phyloP scores from a whole-genome alignment of 805 yeast species.

The Teunomyces atbi region DNA sequence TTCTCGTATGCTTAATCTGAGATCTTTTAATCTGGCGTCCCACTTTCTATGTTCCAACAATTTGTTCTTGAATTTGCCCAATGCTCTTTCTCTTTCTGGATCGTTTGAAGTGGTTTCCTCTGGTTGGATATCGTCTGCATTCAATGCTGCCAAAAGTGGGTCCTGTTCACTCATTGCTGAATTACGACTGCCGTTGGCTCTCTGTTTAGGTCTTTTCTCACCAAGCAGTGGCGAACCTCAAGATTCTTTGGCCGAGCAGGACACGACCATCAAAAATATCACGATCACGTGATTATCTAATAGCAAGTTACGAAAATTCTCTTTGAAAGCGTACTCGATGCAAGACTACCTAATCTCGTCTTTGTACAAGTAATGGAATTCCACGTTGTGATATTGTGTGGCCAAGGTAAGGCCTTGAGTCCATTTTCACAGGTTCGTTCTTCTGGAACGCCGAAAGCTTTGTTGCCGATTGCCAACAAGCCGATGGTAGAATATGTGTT shows the following conservation, averaged over 20 bases:
- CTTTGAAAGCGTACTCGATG: background rate
- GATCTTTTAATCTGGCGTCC: constrained; percentile 85
- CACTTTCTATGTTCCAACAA: constrained; percentile 90
- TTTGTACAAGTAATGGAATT: constrained; percentile 62
- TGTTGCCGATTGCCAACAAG: constrained; percentile 84
- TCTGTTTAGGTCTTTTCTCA: background rate
- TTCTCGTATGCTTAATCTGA: constrained; percentile 79
- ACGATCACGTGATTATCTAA: background rate
- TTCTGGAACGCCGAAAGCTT: constrained; percentile 75
- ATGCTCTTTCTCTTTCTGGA: constrained; percentile 74
- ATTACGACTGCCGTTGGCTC: background rate
- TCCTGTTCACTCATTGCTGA: constrained; percentile 31
- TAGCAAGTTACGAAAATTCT: too few species aligned
- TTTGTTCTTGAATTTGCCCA: constrained; percentile 77
- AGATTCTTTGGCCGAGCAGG: background rate
- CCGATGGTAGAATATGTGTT: constrained; percentile 86
- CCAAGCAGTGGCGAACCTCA: constrained; percentile 1
- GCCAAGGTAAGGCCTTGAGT: constrained; percentile 67
- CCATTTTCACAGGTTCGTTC: constrained; percentile 68
- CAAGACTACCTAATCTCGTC: background rate
- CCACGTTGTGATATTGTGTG: constrained; percentile 89
- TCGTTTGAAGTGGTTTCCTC: constrained; percentile 40
- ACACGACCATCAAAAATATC: background rate
- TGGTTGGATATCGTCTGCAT: constrained; percentile 28
- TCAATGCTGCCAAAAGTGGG: constrained; percentile 72